phyloP scores from a whole-genome alignment of 345 rosid species.

The Ailanthus altissimus region DNA sequence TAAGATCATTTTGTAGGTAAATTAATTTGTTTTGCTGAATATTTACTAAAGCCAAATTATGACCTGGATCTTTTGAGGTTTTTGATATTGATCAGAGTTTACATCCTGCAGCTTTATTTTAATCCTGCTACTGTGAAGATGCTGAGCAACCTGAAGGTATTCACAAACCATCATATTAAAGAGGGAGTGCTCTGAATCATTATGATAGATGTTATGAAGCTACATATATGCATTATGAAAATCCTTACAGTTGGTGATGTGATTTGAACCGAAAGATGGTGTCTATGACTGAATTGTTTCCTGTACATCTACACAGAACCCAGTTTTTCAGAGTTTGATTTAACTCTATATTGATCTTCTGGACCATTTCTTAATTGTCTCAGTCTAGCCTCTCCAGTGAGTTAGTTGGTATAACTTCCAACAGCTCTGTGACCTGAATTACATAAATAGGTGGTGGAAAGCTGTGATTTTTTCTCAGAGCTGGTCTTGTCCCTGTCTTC shows the following conservation, averaged over 20 bases:
- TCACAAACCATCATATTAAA: background rate
- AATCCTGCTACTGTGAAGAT: constrained; percentile 66
- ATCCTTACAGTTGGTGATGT: background rate
- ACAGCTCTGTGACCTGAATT: background rate
- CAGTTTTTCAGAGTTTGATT: background rate
- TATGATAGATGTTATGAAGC: background rate
- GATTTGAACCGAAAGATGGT: background rate
- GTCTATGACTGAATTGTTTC: background rate
- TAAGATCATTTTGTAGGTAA: background rate
- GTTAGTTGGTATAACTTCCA: background rate
- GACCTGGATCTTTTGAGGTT: background rate
- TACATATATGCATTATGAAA: background rate
- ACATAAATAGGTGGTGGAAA: background rate
- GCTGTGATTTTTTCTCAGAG: background rate
- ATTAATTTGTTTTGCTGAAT: background rate
- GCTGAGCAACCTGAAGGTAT: constrained; percentile 64
- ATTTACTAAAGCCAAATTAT: background rate
- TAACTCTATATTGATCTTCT: constrained; percentile 2
- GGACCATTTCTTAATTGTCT: background rate
- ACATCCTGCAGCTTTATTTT: constrained; percentile 49
- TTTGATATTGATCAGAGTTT: background rate
- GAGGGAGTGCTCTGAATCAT: constrained; percentile 1
- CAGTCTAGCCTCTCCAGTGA: background rate
- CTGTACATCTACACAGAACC: background rate
- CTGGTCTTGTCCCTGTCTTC: background rate